These are phyloP conservation scores for Gautieria morchelliformis DNA, from an alignment of 768 basidiomycete species.

Conservation along the genomic window DNA sequence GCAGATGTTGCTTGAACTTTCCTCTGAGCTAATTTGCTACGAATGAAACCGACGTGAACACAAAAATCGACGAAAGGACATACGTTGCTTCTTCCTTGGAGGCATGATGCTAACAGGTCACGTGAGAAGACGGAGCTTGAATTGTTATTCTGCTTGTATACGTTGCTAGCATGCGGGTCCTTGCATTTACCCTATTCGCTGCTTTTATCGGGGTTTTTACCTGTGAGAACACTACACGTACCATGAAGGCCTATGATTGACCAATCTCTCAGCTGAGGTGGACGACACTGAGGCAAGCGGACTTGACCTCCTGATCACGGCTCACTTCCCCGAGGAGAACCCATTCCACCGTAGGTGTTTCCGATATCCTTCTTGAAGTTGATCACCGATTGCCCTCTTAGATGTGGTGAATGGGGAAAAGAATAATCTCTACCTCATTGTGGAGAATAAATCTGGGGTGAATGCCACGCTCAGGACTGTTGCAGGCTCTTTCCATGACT, in stretches of 20 bases:
- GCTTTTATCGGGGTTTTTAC: background rate
- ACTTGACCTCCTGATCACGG: conserved; percentile 44
- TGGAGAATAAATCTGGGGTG: conserved; percentile 69
- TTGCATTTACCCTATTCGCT: background rate
- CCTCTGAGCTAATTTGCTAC: background rate
- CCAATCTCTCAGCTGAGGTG: conserved; percentile 1
- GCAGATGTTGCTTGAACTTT: conserved; percentile 4
- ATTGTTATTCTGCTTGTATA: background rate
- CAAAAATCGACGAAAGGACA: background rate
- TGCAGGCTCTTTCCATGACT: conserved; percentile 58
- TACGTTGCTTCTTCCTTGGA: conserved; percentile 7
- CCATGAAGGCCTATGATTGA: background rate
- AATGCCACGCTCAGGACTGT: conserved; percentile 61
- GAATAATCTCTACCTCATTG: conserved; percentile 51
- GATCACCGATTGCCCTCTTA: conserved; percentile 20
- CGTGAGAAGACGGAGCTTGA: conserved; percentile 1
- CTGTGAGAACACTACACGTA: background rate
- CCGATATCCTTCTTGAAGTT: background rate
- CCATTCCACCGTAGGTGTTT: conserved; percentile 61
- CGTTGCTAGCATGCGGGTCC: background rate
- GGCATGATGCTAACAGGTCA: background rate
- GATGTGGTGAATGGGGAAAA: conserved; percentile 80
- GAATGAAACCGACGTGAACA: background rate
- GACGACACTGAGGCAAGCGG: conserved; percentile 18
- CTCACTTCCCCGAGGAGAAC: conserved; percentile 62